These are phyloP conservation scores for Sphagnurus paluster DNA, from an alignment of 1,284 basidiomycete genomes.

Conservation along the genomic window DNA sequence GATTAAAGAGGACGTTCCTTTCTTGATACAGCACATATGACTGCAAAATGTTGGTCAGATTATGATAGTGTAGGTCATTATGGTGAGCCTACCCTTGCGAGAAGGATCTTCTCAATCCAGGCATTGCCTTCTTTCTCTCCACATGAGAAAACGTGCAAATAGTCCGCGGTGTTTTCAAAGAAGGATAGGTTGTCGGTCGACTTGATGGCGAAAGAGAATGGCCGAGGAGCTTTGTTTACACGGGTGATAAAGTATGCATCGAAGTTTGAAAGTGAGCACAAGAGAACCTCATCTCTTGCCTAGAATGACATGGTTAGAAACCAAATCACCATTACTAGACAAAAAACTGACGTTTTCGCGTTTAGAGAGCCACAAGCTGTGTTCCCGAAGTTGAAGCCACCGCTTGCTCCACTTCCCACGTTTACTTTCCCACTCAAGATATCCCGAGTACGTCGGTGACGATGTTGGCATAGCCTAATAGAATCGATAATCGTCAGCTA, in stretches of 20 bases:
- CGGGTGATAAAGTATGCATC: slow-evolving; percentile 81
- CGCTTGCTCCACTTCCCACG: slow-evolving; percentile 92
- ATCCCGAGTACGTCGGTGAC: slow-evolving; percentile 70
- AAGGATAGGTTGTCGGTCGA: slow-evolving; percentile 81
- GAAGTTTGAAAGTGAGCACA: slow-evolving; percentile 84
- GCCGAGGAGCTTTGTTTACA: slow-evolving; percentile 72
- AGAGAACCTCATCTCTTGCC: slow-evolving; percentile 80
- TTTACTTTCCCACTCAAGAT: slow-evolving; percentile 84
- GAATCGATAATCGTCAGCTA: slow-evolving; percentile 8
- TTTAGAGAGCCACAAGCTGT: slow-evolving; percentile 83
- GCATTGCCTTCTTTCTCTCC: slow-evolving; percentile 67
- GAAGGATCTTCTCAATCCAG: slow-evolving; percentile 69
- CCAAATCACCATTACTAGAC: slow-evolving; percentile 1
- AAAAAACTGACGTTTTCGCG: slow-evolving; percentile 65
- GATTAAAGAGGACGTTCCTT: slow-evolving; percentile 62
- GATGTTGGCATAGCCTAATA: slow-evolving; percentile 68
- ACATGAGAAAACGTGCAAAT: slow-evolving; percentile 80
- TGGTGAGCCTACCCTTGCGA: slow-evolving; percentile 65
- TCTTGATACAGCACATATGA: slow-evolving; percentile 82
- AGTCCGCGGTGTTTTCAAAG: slow-evolving; percentile 85
- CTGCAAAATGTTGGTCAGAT: slow-evolving; percentile 34
- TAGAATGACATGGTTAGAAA: slow-evolving; percentile 29
- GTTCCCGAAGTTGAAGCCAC: slow-evolving; percentile 82
- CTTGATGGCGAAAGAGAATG: slow-evolving; percentile 83
- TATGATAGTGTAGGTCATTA: background rate